Evolutionary conservation across 441 rosid genomes (phyloP), one percentile per base, ranked within the genome.

Genomic region (Croton laevigatus): DNA sequence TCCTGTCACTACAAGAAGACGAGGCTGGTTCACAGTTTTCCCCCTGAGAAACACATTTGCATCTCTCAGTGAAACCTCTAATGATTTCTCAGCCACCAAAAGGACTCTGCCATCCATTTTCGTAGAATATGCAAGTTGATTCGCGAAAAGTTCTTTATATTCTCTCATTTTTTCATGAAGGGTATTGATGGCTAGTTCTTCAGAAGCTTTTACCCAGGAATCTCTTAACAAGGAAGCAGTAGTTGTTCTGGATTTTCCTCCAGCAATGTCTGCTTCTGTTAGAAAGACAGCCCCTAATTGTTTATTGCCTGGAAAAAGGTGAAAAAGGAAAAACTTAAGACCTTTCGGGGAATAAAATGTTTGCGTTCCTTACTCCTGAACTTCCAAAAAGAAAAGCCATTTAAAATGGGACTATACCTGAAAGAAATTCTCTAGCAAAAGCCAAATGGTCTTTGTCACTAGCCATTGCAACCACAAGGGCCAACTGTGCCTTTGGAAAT

Each of bases 401-500:
- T 42, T 51, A 11, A 20, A 12, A 46, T 17, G 62, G 10, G 27
- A 51, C 19, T 34, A 14, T 78, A 87, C 96, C 91, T 12, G 88
- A 82, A 55, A 93, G 87, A 70, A 93, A 80, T 75, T 92, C 91
- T 78, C 74, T 88, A 34, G 98, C 96, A 79, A 95, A 95, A 58
- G 87, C 89, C 19, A 82, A 68, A 75, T 89, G 96, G 79, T 91
- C 94, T 77, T 92, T 92, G 78, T 95, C 99, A 55, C 74, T 82
- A 66, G 97, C 98, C 99, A 94, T 92, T 55, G 97, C 90, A 37
- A 91, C 87, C 62, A 94, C 85, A 48, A 88, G 77, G 57, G 81
- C 90, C 78, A 90, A 27, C 17, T 48, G 74, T 51, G 88, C 81
- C 46, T 75, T 79, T 38, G 94, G 86, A 81, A 86, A 88, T 10